phyloP scores from a whole-genome alignment of 495 filamentous ascomycete genomes.

The Xanthoparmelia taractica region DNA sequence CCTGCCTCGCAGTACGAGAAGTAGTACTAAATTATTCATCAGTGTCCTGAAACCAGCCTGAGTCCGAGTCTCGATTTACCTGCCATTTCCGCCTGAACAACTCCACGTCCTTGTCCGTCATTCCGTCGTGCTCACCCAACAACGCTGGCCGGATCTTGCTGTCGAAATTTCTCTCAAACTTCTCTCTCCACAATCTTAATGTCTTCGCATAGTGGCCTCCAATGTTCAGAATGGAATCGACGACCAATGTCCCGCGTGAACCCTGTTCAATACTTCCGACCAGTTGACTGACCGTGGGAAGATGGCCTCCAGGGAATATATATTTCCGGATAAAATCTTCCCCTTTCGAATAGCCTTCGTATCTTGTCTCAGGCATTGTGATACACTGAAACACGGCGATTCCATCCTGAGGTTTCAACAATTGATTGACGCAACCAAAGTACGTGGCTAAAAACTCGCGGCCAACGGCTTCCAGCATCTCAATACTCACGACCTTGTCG shows the following conservation, averaged over 20 bases:
- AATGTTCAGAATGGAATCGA: slow-evolving; percentile 59
- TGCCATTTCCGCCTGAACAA: slow-evolving; percentile 64
- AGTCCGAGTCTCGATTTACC: slow-evolving; percentile 30
- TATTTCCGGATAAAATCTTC: slow-evolving; percentile 62
- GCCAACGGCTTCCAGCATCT: slow-evolving; percentile 72
- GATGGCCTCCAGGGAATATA: slow-evolving; percentile 67
- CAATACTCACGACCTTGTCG: slow-evolving; percentile 63
- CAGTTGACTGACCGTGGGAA: slow-evolving; percentile 57
- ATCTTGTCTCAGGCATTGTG: slow-evolving; percentile 56
- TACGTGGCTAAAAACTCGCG: slow-evolving; percentile 54
- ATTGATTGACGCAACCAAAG: slow-evolving; percentile 48
- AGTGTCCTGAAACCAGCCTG: neutral
- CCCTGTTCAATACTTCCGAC: slow-evolving; percentile 51
- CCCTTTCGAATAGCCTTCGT: slow-evolving; percentile 37
- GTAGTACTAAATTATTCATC: slow-evolving; percentile 47
- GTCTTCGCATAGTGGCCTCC: slow-evolving; percentile 64
- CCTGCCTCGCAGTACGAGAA: slow-evolving; percentile 68
- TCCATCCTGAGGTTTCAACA: slow-evolving; percentile 56
- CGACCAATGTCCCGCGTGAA: slow-evolving; percentile 49
- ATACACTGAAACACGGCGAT: slow-evolving; percentile 69
- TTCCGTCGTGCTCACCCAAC: slow-evolving; percentile 42
- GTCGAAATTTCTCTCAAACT: slow-evolving; percentile 54
- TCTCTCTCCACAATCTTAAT: slow-evolving; percentile 57
- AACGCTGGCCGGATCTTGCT: slow-evolving; percentile 48
- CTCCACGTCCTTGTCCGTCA: slow-evolving; percentile 51